Base-by-base conservation (phyloP, 2,329 filamentous ascomycete genomes). In the Fusarium piperis region DNA sequence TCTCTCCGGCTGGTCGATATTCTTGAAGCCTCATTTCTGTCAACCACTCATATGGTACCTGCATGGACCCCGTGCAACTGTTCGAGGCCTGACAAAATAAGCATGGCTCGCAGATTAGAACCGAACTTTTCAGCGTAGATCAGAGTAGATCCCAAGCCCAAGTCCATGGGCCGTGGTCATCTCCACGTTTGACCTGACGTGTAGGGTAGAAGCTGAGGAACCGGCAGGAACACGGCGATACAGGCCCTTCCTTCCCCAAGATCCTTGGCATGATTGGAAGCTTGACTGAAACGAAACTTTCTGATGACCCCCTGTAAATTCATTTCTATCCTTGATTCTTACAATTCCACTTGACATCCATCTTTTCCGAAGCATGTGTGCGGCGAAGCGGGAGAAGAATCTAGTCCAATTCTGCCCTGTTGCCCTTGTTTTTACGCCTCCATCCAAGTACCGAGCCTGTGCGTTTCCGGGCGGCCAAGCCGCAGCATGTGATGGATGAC, bases 401-500 rank as follows among this genome's bases (percentile, higher is more conserved):
- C 62, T 59, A 56, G 57, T 59, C 44, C 38, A 60, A 35, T 39
- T 51, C 11, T 33, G 52, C 68, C 59, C 44, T 65, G 64, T 65
- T 46, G 36, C 57, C 44, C 26, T 38, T 51, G 46, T 11, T 18
- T 33, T 33, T 18, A 33, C 15, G 12, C 16, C 39, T 35, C n/a
- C n/a, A 32, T 62, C 36, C 35, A 62, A 65, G 44, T 70, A 52
- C 33, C 28, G 55, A 52, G 59, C 41, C 65, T 70, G 68, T 71
- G 68, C 5, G 23, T 23, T n/a, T n/a, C n/a, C 39, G 28, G 56
- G 28, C 36, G 39, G 35, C 35, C 7, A 30, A 26, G 35, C 35
- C 33, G 35, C 35, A 71, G 56, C 35, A 72, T 71, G 70, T 72
- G 70, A 70, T 59, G 53, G 70, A 55, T 59, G 18, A 53, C 57